Base-by-base conservation (phyloP, 352 stramenopile species). In the Phytopythium chamaehyphon region DNA sequence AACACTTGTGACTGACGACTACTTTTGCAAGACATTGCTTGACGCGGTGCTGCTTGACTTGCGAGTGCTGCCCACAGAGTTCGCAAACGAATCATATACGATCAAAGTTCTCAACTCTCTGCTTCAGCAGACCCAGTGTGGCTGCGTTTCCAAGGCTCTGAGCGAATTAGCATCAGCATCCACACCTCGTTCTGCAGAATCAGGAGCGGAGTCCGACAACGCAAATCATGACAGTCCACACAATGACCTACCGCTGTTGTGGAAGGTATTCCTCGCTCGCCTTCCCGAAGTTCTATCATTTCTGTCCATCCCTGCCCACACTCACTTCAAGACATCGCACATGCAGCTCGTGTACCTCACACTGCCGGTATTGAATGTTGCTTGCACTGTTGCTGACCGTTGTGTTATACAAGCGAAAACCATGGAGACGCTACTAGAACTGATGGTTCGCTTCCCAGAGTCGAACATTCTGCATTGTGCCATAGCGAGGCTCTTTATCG, bases 381-480 rank as follows among this genome's bases (percentile, higher is more conserved):
- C 76, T 1, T 91, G 81, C 51, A 72, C 64, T 1, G 63, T 67
- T 11, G 73, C 86, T 5, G 81, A 91, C 42, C 58, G 51, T 0
- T 51, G 71, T 5, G 54, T 86, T 18, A 70, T 83, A 47, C 43
- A 54, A 0, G 45, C 66, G 15, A 53, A 66, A 49, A 72, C 65
- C 2, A 73, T 88, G 22, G 67, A 82, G 40, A 38, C 53, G 14
- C 56, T 83, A 6, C 83, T 98, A 16, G 90, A 98, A 59, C 71
- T 98, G 35, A 87, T 98, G 57, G 61, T 96, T 21, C 76, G 91
- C 6, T 98, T 94, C 64, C 62, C 97, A 0, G 81, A 93, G 31
- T 87, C 97, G 53, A 90, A 63, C 51, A 95, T 76, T 57, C 57
- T 88, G 36, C 78, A 73, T 40, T 88, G 71, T 39, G 71, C 76